Evolutionary conservation across 176 grass and related monocot species (phyloP), one percentile per base, ranked within the genome.

Genomic region (Musa schizocarpa): DNA sequence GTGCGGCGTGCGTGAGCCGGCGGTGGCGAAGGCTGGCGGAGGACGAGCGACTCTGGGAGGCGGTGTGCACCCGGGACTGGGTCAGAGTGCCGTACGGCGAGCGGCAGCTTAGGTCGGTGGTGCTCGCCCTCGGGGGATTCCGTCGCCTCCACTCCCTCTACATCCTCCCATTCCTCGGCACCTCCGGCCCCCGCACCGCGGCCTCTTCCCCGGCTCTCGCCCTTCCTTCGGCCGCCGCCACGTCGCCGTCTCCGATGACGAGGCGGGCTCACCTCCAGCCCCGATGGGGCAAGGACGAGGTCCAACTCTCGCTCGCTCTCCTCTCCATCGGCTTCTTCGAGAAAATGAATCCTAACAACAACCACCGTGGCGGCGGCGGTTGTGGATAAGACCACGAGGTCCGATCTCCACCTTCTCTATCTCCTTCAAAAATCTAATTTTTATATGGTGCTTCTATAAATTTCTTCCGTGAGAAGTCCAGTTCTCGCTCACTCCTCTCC

Each of bases 21-120:
- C 76, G 50, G 34, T 93, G 90, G 90, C 82, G 82, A 19, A 68
- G 70, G 64, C 82, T 93, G 19, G 90, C 87, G 53, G 82, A 77
- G 59, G 90, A 93, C 87, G 90, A 93, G 87, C 84, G 87, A 71
- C 77, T 89, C 19, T 93, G 90, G 87, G 90, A 89, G 71, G 87
- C 77, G 12, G 90, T 81, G 11, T 93, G 90, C 66, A 80, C 86
- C 66, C 87, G 90, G 27, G 84, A 93, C 54, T 93, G 80, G 80
- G 74, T 80, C 0, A 78, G 69, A 61, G 65, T 80, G 6, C 77
- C 82, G 1, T 89, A 19, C 80, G 67, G 82, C 2, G 71, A 88
- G 73, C 80, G 50, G 77, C 81, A 67, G 77, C 87, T 89, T 54
- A 84, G 90, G 1, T 20, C 2, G 0, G 74, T 93, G 1, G 90